A percentile compares a stretch with the other conserved stretches of the same genome.
These are phyloP conservation scores for Yueomyces sp. DNA, from an alignment of 1,139 yeast genomes.

Conservation along the genomic window DNA sequence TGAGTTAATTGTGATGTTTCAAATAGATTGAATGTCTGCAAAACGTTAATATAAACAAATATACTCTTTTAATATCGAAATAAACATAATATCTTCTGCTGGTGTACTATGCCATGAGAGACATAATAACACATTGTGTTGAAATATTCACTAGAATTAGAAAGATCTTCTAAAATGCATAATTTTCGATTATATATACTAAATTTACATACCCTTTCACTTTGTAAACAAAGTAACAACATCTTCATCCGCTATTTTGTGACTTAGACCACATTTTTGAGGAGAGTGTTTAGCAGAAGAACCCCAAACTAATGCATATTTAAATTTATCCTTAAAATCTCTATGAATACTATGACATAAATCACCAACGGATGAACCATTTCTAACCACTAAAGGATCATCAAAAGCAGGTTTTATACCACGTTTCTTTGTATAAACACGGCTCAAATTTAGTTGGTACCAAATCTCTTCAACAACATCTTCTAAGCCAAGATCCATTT, in stretches of 20 bases:
- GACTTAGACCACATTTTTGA: slow-evolving; percentile 85
- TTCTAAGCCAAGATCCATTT: slow-evolving; percentile 69
- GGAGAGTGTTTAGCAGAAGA: slow-evolving; percentile 91
- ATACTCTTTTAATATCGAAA: too few relatives aligned
- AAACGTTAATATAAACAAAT: too few relatives aligned
- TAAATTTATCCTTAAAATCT: slow-evolving; percentile 83
- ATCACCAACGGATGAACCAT: slow-evolving; percentile 63
- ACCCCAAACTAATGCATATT: slow-evolving; percentile 95
- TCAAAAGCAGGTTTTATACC: slow-evolving; percentile 69
- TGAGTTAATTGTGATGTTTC: too few relatives aligned
- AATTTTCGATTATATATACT: too few relatives aligned
- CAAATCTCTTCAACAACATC: slow-evolving; percentile 89
- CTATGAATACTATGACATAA: slow-evolving; percentile 90
- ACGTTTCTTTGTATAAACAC: slow-evolving; percentile 79
- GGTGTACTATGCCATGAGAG: too few relatives aligned
- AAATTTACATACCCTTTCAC: slow-evolving; percentile 5
- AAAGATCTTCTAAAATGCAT: too few relatives aligned
- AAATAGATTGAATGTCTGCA: too few relatives aligned
- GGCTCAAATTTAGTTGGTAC: slow-evolving; percentile 69
- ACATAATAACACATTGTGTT: too few relatives aligned
- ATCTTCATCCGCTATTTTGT: slow-evolving; percentile 81
- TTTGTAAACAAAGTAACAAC: slow-evolving; percentile 86
- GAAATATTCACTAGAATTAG: too few relatives aligned
- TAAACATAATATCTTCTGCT: too few relatives aligned
- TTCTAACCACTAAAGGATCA: slow-evolving; percentile 87